Evolutionary conservation across 371 early-diverging fungal species (phyloP), one percentile per base, ranked within the genome.

Genomic region (Mortierella sp.): DNA sequence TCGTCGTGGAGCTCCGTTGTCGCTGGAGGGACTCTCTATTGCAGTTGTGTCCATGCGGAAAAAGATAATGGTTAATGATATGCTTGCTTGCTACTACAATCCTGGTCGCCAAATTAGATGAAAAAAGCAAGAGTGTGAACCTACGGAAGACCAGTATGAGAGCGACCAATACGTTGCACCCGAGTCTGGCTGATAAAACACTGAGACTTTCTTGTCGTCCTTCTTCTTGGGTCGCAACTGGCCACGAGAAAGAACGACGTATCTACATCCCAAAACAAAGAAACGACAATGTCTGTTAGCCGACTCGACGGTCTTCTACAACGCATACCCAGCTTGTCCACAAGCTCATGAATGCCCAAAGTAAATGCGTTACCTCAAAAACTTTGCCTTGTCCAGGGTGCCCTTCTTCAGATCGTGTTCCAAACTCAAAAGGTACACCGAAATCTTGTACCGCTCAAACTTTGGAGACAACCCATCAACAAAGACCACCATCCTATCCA

Each of bases 401-500:
- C 86, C 82, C 43, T 74, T 70, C 50, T 40, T 16, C 31, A 86
- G 37, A 55, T 82, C 86, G 24, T 69, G 31, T 34, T 74, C 61
- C n/a, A 86, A 72, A 72, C 82, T 79, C 72, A 82, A 9, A 9
- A 79, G 69, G 64, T 86, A 86, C 14, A 86, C 86, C 34, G 82
- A 67, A 31, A 81, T 61, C 43, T 81, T 86, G 75, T 81, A 59
- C 6, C 19, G 48, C 44, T 86, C 82, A 55, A 86, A 86, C 67
- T 86, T 86, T 76, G 82, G 79, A 14, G 86, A 77, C 0, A 86
- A 73, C 21, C 64, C 50, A 2, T 79, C 82, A 19, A 86, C 86
- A 72, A 86, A 82, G 37, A 21, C 50, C 28, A 74, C 2, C 82
- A 86, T 82, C 48, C 73, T 57, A n/a, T 71, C 74, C 34, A 86